Evolutionary conservation across 2,329 filamentous ascomycete species (phyloP).

Genomic region (Geosmithia morbida): DNA sequence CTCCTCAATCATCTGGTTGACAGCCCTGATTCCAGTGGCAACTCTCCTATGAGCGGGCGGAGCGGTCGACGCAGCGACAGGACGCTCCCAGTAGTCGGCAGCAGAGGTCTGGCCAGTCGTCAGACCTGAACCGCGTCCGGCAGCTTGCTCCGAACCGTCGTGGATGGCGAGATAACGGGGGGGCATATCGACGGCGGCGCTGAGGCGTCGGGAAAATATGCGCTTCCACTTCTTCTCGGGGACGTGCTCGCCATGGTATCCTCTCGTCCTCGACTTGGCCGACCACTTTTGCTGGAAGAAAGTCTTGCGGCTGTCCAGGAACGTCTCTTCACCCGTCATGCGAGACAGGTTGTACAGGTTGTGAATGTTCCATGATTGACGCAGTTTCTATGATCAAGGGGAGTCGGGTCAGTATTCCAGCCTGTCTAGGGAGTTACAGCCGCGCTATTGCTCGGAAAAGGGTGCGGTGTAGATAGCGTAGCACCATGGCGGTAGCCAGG

Average conservation of each 20-base stretch:
- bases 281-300: slow-evolving; percentile 99
- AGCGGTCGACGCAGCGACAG: background rate
- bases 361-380: slow-evolving; percentile 95
- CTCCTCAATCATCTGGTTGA: slow-evolving; percentile 7
- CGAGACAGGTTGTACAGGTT: slow-evolving; percentile 77
- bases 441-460: background rate
- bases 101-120: slow-evolving; percentile 16
- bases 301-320: slow-evolving; percentile 32
- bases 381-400: slow-evolving; percentile 55
- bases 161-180: slow-evolving; percentile 61
- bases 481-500: background rate
- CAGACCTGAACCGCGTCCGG: slow-evolving; percentile 68
- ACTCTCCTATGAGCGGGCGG: background rate
- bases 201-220: slow-evolving; percentile 74
- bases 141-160: slow-evolving; percentile 73
- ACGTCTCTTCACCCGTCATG: slow-evolving; percentile 14
- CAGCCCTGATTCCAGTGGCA: background rate
- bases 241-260: slow-evolving; percentile 91
- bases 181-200: slow-evolving; percentile 76
- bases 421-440: background rate
- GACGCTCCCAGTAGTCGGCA: slow-evolving; percentile 14
- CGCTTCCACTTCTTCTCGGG: slow-evolving; percentile 86
- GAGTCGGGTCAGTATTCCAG: background rate
- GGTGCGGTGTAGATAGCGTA: too few relatives aligned
- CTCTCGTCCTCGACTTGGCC: slow-evolving; percentile 70